These are phyloP conservation scores for Ambrosiella beaveri DNA, from an alignment of 2,329 filamentous ascomycete species.

Conservation along the genomic window DNA sequence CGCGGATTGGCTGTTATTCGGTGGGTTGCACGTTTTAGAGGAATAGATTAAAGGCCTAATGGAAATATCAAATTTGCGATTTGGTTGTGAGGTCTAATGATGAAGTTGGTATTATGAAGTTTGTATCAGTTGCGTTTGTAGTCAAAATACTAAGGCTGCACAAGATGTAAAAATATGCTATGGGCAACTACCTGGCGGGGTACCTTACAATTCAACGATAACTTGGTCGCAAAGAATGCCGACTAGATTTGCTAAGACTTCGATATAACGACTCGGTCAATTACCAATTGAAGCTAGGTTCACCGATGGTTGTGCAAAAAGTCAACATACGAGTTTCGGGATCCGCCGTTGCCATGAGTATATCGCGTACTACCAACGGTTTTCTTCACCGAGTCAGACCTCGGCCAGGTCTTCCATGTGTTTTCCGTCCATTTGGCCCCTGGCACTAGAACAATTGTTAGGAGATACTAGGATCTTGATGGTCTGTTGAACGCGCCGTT, in stretches of 20 bases:
- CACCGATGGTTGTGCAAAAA: background rate
- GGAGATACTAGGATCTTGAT: no score
- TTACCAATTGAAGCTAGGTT: background rate
- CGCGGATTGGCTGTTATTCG: background rate
- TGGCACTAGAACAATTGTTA: no score
- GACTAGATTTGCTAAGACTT: no score
- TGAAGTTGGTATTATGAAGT: background rate
- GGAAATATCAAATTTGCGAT: no score
- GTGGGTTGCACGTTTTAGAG: background rate
- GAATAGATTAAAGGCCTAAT: no score
- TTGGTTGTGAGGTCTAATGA: no score
- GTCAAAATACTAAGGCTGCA: background rate
- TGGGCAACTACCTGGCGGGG: background rate
- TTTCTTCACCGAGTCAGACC: no score
- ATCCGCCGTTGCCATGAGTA: conserved; percentile 4
- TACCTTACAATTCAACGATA: background rate
- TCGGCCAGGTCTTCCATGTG: no score
- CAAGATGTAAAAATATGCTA: background rate
- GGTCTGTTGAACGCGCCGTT: no score
- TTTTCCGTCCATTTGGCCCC: no score
- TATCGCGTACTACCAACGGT: background rate
- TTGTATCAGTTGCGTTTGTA: background rate
- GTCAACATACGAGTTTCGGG: background rate
- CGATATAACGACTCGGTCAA: no score
- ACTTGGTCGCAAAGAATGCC: no score